phyloP scores from a whole-genome alignment of 257 asterid species.

The Anisodus tanguticus region DNA sequence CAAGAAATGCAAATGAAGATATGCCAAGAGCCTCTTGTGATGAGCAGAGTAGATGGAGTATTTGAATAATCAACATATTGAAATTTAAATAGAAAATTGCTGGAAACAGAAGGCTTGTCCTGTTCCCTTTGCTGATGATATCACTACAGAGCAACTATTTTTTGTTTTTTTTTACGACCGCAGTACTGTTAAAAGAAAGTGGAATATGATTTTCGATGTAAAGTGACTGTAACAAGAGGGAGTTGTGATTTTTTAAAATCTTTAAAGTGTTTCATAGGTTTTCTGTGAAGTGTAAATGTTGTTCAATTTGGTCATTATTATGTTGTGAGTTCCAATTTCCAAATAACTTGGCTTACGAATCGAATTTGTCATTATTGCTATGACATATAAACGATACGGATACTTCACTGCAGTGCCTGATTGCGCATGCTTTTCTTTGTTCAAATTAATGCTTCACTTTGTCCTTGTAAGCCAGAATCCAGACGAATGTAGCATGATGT shows the following conservation, averaged over 20 bases:
- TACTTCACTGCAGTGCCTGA: neutral
- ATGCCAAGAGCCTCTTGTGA: neutral
- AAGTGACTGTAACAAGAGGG: neutral
- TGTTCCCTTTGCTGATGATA: neutral
- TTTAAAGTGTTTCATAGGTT: neutral
- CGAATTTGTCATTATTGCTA: neutral
- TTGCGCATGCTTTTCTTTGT: neutral
- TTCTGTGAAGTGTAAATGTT: neutral
- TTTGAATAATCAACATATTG: neutral
- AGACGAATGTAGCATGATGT: too few species aligned
- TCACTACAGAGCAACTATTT: neutral
- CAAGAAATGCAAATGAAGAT: neutral
- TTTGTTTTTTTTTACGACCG: neutral
- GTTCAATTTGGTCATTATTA: slow-evolving; percentile 10
- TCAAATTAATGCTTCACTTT: too few species aligned
- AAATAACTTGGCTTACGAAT: neutral
- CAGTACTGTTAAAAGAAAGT: neutral
- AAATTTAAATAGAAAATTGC: neutral
- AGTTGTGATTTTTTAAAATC: neutral
- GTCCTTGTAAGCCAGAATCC: neutral
- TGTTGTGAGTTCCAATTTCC: neutral
- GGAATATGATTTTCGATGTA: neutral
- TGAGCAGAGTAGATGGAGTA: slow-evolving; percentile 19
- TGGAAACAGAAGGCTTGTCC: neutral
- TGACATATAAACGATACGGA: neutral